A percentile compares a stretch with the other conserved stretches of the same genome.
Conservation (phyloP, 140 eudicot genomes). For the Bidens hawaiensis region DNA sequence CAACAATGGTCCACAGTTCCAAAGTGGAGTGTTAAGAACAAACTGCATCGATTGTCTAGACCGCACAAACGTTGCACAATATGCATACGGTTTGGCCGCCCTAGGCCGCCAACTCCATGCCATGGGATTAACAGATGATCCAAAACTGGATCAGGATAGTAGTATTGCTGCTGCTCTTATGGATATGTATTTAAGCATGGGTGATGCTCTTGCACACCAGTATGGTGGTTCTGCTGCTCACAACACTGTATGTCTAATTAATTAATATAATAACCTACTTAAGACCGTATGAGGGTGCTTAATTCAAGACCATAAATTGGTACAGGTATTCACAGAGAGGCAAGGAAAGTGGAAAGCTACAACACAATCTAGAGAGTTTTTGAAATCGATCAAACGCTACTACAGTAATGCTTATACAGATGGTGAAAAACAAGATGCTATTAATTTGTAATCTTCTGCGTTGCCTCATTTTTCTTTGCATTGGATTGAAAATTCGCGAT, state of each 20-base stretch:
- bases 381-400: conserved; percentile 87
- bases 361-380: conserved; percentile 88
- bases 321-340: conserved; percentile 86
- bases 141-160: conserved; percentile 85
- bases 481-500: too few relatives aligned
- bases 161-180: conserved; percentile 85
- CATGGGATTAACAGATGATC: conserved; percentile 69
- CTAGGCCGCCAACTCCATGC: conserved; percentile 90
- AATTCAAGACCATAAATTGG: conserved; percentile 10
- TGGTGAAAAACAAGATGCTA: conserved; percentile 99
- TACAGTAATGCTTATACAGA: conserved; percentile 97
- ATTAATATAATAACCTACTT: background rate
- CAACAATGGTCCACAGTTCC: conserved; percentile 58
- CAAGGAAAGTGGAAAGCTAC: conserved; percentile 99
- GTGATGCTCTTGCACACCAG: conserved; percentile 98
- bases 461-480: conserved; percentile 7
- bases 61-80: conserved; percentile 96
- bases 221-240: conserved; percentile 99
- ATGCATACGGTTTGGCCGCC: conserved; percentile 93
- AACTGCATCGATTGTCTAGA: conserved; percentile 96
- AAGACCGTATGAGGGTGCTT: background rate
- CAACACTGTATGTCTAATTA: conserved; percentile 59
- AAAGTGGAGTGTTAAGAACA: conserved; percentile 88
- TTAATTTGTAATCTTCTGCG: conserved; percentile 54
- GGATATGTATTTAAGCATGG: conserved; percentile 96